Evolutionary conservation across 2,329 filamentous ascomycete species (phyloP).

Genomic region (Fusarium liriodendri): DNA sequence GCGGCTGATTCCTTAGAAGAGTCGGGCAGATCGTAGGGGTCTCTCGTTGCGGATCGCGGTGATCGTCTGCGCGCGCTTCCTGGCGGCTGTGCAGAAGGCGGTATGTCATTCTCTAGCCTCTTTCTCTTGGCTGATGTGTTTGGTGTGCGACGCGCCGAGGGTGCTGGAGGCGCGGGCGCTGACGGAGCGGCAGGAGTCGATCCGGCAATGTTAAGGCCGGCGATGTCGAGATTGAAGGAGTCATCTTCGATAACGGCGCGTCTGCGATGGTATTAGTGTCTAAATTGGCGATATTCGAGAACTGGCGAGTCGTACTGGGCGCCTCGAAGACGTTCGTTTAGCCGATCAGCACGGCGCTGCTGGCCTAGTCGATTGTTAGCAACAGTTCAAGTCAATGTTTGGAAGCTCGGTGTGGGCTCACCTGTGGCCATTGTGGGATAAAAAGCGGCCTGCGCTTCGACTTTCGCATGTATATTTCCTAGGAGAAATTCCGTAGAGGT

Average conservation of each 20-base stretch:
- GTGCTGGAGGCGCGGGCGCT: slow-evolving; percentile 36
- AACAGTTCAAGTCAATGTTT: background rate
- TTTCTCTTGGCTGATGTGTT: slow-evolving; percentile 62
- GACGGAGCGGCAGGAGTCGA: slow-evolving; percentile 34
- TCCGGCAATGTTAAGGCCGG: slow-evolving; percentile 50
- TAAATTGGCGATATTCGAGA: background rate
- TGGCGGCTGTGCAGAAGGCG: slow-evolving; percentile 17
- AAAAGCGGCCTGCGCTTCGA: background rate
- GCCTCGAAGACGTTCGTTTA: slow-evolving; percentile 73
- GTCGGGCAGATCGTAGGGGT: slow-evolving; percentile 46
- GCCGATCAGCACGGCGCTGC: slow-evolving; percentile 69
- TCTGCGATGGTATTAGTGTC: slow-evolving; percentile 45
- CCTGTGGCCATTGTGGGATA: slow-evolving; percentile 50
- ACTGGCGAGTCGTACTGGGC: slow-evolving; percentile 62
- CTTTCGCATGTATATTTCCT: slow-evolving; percentile 13
- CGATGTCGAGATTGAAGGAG: slow-evolving; percentile 67
- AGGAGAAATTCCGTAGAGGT: rapidly evolving
- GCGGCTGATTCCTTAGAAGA: slow-evolving; percentile 45
- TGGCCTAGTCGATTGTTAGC: slow-evolving; percentile 43
- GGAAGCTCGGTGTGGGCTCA: slow-evolving; percentile 21
- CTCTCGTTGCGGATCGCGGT: slow-evolving; percentile 28
- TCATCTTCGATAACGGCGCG: slow-evolving; percentile 69
- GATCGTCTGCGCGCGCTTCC: slow-evolving; percentile 30
- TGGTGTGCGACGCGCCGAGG: slow-evolving; percentile 54
- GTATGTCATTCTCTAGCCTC: slow-evolving; percentile 47